Conservation (phyloP, 2,329 filamentous ascomycete genomes). For the Hypoxylon rubiginosum region DNA sequence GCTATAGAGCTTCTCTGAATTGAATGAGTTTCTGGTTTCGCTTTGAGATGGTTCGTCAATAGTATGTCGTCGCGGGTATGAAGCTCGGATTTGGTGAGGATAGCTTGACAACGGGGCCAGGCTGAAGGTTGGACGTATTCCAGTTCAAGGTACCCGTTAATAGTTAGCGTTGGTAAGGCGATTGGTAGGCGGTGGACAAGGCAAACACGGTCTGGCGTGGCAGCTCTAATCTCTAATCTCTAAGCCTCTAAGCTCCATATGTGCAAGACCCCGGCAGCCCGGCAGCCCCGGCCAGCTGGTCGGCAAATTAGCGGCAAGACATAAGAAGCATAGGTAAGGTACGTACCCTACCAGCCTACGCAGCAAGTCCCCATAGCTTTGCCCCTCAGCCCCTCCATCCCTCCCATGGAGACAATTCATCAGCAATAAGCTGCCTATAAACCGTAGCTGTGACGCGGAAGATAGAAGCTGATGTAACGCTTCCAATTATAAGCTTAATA, state of each 20-base stretch:
- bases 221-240: too few relatives aligned
- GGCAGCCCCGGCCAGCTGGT: slow-evolving; percentile 29
- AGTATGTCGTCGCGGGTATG: slow-evolving; percentile 32
- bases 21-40: slow-evolving; percentile 7
- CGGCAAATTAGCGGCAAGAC: slow-evolving; percentile 30
- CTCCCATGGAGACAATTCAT: slow-evolving; percentile 35
- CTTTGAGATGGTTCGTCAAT: slow-evolving; percentile 4
- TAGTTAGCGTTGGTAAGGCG: slow-evolving; percentile 33
- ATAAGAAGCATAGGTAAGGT: slow-evolving; percentile 8
- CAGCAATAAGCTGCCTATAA: slow-evolving; percentile 35
- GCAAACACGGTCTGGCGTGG: slow-evolving; percentile 59
- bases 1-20: slow-evolving; percentile 4
- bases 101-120: slow-evolving; percentile 26
- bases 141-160: slow-evolving; percentile 3
- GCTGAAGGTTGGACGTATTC: slow-evolving; percentile 30
- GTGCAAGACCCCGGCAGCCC: slow-evolving; percentile 43
- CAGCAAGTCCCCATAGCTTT: too few relatives aligned
- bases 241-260: slow-evolving; percentile 24
- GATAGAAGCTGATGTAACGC: slow-evolving; percentile 34
- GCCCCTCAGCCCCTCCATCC: too few relatives aligned
- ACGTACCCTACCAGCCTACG: too few relatives aligned
- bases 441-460: slow-evolving; percentile 5
- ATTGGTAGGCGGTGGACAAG: slow-evolving; percentile 50
- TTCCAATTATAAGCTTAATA: background rate
- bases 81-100: slow-evolving; percentile 17